Conservation (phyloP, 345 rosid species). For the Rhodamnia argentea region DNA sequence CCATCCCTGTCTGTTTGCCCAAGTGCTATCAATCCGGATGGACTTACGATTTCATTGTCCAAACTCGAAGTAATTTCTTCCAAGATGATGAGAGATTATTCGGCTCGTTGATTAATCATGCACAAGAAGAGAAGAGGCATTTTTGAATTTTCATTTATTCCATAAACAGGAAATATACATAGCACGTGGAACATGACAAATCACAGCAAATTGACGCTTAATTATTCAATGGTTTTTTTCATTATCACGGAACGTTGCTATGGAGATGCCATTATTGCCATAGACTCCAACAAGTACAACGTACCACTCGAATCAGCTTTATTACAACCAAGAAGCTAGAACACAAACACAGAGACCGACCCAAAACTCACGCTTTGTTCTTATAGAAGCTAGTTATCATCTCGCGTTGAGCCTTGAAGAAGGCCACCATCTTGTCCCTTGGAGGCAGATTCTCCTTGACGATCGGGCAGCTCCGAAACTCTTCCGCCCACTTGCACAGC, state of each 20-base stretch:
- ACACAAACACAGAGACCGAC: background rate
- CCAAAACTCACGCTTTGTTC: background rate
- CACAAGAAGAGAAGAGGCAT: background rate
- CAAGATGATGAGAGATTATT: background rate
- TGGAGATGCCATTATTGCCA: background rate
- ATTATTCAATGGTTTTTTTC: background rate
- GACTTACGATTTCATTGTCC: background rate
- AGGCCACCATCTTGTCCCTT: slow-evolving; percentile 15
- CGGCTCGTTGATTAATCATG: background rate
- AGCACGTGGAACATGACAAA: background rate
- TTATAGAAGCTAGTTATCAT: background rate
- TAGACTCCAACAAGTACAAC: background rate
- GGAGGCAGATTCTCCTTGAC: slow-evolving; percentile 36
- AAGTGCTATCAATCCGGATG: background rate
- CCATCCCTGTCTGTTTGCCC: background rate
- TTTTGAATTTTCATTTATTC: background rate
- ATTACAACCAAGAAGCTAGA: background rate
- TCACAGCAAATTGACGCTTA: background rate
- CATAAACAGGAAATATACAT: background rate
- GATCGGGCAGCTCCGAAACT: slow-evolving; percentile 7
- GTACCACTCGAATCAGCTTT: background rate
- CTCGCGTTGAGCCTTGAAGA: background rate
- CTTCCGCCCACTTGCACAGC: slow-evolving; percentile 21
- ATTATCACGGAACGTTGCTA: background rate
- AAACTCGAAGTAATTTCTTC: background rate